These are phyloP conservation scores for Cladophialophora exuberans DNA, from an alignment of 2,329 filamentous ascomycete genomes.

Conservation along the genomic window DNA sequence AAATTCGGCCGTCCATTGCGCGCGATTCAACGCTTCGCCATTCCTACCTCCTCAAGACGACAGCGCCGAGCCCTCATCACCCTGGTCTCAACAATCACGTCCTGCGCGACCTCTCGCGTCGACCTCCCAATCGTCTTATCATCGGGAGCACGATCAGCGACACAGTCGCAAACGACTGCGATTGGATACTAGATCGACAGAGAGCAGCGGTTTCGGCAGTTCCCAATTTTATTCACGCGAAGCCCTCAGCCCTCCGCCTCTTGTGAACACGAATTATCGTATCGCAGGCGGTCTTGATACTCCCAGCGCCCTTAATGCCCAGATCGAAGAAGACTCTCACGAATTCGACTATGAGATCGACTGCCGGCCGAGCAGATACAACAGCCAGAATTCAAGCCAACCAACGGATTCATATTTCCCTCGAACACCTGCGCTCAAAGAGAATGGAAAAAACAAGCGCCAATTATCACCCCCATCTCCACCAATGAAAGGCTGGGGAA, in stretches of 20 bases:
- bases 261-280: conserved; percentile 45
- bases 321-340: conserved; percentile 30
- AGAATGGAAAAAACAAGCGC: conserved; percentile 1
- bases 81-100: conserved; percentile 1
- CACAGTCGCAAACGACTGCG: conserved; percentile 21
- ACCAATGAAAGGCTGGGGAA: conserved; percentile 41
- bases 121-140: not conserved
- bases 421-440: conserved; percentile 18
- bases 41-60: conserved; percentile 21
- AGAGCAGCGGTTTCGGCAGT: not conserved
- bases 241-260: conserved; percentile 39
- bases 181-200: not conserved
- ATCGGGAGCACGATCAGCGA: not conserved
- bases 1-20: conserved; percentile 11
- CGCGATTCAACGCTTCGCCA: conserved; percentile 22
- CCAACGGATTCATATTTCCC: conserved; percentile 28
- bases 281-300: conserved; percentile 41
- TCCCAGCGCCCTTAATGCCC: conserved; percentile 34
- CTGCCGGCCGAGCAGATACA: conserved; percentile 49
- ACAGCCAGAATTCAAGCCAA: conserved; percentile 37
- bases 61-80: not conserved
- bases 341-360: conserved; percentile 41
- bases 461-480: conserved; percentile 17
- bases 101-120: not conserved
- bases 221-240: conserved; percentile 10